Percentiles rank a stretch among this genome's conserved stretches.
phyloP scores from a whole-genome alignment of 2,329 filamentous ascomycete species.

The Penicillium sp. region DNA sequence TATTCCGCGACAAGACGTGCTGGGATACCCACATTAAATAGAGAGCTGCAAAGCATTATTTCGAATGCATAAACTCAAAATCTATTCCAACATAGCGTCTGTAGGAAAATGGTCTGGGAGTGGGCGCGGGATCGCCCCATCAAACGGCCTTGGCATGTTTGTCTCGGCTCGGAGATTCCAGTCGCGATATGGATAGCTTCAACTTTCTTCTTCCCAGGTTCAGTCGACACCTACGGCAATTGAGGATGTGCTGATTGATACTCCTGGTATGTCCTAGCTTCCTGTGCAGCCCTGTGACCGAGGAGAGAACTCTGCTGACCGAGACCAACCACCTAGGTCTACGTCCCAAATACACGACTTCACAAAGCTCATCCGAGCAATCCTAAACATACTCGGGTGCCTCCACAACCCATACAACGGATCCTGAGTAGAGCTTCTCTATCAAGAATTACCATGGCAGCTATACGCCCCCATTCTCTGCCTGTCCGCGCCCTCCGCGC shows the following conservation, averaged over 20 bases:
- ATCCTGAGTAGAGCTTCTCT: not conserved
- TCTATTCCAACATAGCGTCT: not conserved
- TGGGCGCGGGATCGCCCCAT: not conserved
- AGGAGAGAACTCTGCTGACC: not conserved
- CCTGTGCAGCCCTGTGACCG: not conserved
- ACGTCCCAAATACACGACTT: not conserved
- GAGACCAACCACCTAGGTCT: not conserved
- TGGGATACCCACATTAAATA: not conserved
- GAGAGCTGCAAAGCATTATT: not conserved
- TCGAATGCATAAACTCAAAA: not conserved
- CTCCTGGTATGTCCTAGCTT: slow-evolving; percentile 1
- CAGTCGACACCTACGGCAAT: slow-evolving; percentile 1
- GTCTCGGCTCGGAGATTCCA: slow-evolving; percentile 11
- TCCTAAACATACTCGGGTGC: not conserved
- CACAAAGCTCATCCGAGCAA: slow-evolving; percentile 2
- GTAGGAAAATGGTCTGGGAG: not conserved
- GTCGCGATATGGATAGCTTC: slow-evolving; percentile 12
- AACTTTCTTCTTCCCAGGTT: slow-evolving; percentile 6
- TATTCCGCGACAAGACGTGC: not conserved
- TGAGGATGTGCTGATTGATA: slow-evolving; percentile 3
- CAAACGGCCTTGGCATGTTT: slow-evolving; percentile 18
- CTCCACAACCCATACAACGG: not conserved
- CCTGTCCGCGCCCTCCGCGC: slow-evolving; percentile 10
- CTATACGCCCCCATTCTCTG: slow-evolving; percentile 4
- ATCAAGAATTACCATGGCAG: slow-evolving; percentile 9